A percentile compares a stretch with the other conserved stretches of the same genome.
These are phyloP conservation scores for Diphasiastrum complanatum DNA, from an alignment of 83 land plant species.

Conservation along the genomic window DNA sequence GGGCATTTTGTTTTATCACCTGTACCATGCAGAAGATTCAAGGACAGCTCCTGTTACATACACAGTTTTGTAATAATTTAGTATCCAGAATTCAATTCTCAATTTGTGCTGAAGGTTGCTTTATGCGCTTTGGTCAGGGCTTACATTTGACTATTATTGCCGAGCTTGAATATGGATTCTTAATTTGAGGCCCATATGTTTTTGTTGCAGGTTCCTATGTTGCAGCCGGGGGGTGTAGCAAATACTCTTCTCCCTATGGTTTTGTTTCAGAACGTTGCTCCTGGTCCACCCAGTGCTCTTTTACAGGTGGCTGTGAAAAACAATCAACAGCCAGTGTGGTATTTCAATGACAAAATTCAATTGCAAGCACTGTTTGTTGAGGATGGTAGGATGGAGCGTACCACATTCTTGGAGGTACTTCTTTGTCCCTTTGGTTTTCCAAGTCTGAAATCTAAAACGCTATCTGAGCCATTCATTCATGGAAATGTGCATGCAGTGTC, in stretches of 20 bases:
- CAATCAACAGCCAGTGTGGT: conserved; percentile 99
- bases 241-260: conserved; percentile 81
- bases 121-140: too few species aligned
- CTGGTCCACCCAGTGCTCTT: conserved; percentile 79
- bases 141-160: background rate
- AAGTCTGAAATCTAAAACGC: background rate
- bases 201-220: conserved; percentile 51
- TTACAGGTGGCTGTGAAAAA: conserved; percentile 96
- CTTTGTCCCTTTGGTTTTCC: background rate
- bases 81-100: too few species aligned
- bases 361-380: conserved; percentile 69
- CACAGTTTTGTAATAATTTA: too few species aligned
- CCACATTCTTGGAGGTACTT: conserved; percentile 77
- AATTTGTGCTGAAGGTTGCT: too few species aligned
- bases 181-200: too few species aligned
- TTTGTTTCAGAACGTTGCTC: conserved; percentile 68
- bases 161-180: too few species aligned
- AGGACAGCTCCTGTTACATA: too few species aligned
- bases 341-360: conserved; percentile 85
- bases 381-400: conserved; percentile 93
- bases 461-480: background rate
- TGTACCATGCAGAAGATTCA: too few species aligned
- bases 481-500: background rate
- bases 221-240: conserved; percentile 75
- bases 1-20: too few species aligned